These are phyloP conservation scores for Pelargonium australe DNA, from an alignment of 441 rosid genomes.

Conservation along the genomic window DNA sequence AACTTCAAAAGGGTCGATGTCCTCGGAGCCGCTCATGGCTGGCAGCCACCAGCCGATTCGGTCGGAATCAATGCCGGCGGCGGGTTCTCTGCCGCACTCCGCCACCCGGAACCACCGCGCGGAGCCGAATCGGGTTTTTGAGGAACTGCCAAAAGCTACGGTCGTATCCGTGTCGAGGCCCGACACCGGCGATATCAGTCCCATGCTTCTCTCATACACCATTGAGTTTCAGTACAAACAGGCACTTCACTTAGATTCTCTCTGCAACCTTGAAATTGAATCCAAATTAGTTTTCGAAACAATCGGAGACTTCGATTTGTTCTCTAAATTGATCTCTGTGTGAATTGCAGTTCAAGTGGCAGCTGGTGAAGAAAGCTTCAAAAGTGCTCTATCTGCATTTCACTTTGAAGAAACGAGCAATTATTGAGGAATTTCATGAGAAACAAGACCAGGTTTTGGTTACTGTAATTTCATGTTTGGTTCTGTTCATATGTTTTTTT, in stretches of 20 bases:
- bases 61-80: background rate
- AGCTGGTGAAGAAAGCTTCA: slow-evolving; percentile 76
- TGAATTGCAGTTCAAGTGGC: slow-evolving; percentile 75
- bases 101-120: slow-evolving; percentile 29
- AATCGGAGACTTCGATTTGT: background rate
- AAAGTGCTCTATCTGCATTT: slow-evolving; percentile 89
- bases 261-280: slow-evolving; percentile 1
- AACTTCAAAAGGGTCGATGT: background rate
- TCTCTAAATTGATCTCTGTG: background rate
- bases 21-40: background rate
- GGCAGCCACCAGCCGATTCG: background rate
- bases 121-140: slow-evolving; percentile 66
- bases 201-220: slow-evolving; percentile 74
- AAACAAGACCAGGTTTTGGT: slow-evolving; percentile 93
- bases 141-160: slow-evolving; percentile 75
- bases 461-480: background rate
- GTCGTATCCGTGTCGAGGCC: slow-evolving; percentile 85
- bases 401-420: slow-evolving; percentile 79
- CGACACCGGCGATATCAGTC: slow-evolving; percentile 85
- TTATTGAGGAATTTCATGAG: slow-evolving; percentile 95
- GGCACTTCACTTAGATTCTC: slow-evolving; percentile 26
- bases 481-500: background rate
- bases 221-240: slow-evolving; percentile 88
- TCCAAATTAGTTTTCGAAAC: background rate
- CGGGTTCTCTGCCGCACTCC: slow-evolving; percentile 27